Percentiles rank a stretch among this genome's conserved stretches.
These are phyloP conservation scores for Coemansia sp. DNA, from an alignment of 192 early-diverging fungal genomes.

Conservation along the genomic window DNA sequence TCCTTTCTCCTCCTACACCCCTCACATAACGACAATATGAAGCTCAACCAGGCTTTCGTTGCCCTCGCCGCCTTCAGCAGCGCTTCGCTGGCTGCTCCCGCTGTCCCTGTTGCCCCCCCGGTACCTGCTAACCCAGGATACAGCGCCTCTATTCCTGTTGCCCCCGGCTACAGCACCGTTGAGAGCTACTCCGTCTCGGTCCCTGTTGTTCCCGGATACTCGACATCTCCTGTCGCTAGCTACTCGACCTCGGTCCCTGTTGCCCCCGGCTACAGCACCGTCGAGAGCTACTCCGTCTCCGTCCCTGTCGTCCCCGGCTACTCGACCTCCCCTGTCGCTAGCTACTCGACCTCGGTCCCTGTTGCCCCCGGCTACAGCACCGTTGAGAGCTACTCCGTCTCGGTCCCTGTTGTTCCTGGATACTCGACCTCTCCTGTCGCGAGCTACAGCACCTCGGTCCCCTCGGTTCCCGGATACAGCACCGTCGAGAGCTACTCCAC, in stretches of 20 bases:
- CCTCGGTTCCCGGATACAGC: conserved; percentile 13
- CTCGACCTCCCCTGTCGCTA: neutral
- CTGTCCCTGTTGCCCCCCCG: conserved; percentile 1
- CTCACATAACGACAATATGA: conserved; percentile 55
- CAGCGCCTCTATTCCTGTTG: neutral
- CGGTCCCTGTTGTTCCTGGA: conserved; percentile 13
- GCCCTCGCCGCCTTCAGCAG: conserved; percentile 56
- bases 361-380: conserved; percentile 8
- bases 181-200: neutral
- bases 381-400: conserved; percentile 7
- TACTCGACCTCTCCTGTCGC: conserved; percentile 5
- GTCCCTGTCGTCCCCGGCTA: conserved; percentile 9
- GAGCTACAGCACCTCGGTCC: conserved; percentile 6
- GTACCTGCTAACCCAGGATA: neutral
- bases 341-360: conserved; percentile 21
- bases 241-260: neutral
- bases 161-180: conserved; percentile 14
- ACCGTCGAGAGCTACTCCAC: conserved; percentile 23
- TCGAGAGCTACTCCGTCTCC: neutral
- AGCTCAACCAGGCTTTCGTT: conserved; percentile 56
- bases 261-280: neutral
- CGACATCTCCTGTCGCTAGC: too few relatives aligned
- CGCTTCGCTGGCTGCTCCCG: conserved; percentile 35
- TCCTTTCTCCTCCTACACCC: conserved; percentile 17
- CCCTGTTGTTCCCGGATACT: neutral